These are phyloP conservation scores for Daldinia decipiens DNA, from an alignment of 495 filamentous ascomycete species.

Conservation along the genomic window DNA sequence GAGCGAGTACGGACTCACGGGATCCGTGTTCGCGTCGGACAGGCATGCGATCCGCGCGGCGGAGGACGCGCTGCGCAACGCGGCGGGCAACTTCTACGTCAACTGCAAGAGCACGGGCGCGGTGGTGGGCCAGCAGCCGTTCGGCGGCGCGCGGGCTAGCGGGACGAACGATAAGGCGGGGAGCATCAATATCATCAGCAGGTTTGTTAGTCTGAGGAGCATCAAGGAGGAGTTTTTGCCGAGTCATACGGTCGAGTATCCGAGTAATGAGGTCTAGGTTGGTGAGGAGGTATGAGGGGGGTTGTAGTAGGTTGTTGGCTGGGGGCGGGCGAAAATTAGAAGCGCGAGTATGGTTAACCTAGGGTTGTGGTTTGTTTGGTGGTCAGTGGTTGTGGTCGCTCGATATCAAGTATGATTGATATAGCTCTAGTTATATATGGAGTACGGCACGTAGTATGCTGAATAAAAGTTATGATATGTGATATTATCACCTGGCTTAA, in stretches of 20 bases:
- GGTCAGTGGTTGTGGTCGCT: not conserved
- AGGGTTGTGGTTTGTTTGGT: not conserved
- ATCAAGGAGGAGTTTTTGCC: constrained; percentile 91
- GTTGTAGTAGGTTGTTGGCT: too few relatives aligned
- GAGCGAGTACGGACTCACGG: constrained; percentile 81
- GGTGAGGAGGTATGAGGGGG: not conserved
- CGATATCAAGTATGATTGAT: not conserved
- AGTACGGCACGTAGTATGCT: not conserved
- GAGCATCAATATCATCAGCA: constrained; percentile 74
- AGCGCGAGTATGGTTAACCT: too few relatives aligned
- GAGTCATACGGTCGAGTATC: constrained; percentile 76
- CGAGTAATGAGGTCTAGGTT: constrained; percentile 71
- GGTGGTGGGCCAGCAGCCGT: constrained; percentile 92
- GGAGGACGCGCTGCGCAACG: constrained; percentile 77
- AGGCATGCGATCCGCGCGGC: constrained; percentile 72
- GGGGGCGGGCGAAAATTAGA: too few relatives aligned
- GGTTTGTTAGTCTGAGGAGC: constrained; percentile 84
- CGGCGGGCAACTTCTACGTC: constrained; percentile 91
- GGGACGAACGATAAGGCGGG: constrained; percentile 95
- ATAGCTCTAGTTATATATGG: not conserved
- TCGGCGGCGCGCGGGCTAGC: constrained; percentile 85
- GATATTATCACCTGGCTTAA: not conserved
- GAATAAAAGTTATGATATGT: not conserved
- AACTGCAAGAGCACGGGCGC: constrained; percentile 94
- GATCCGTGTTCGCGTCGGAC: constrained; percentile 80